A percentile compares a stretch with the other conserved stretches of the same genome.
Evolutionary conservation across 352 stramenopile species (phyloP).

Genomic region (Pythium myriotylum): DNA sequence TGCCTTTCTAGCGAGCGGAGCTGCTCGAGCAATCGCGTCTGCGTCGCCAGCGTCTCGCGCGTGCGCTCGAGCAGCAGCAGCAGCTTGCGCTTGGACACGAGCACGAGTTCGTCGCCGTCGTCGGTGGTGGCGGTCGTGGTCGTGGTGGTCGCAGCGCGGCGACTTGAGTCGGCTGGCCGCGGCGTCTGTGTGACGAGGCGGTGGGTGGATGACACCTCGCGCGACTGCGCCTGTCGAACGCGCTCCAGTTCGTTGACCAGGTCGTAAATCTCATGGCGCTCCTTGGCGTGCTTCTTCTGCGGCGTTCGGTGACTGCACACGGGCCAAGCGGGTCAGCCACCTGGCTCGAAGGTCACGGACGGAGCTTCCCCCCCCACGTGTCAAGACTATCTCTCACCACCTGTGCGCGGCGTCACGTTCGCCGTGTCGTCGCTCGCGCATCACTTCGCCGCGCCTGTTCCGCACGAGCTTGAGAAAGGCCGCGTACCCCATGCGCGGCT

Average conservation of each 20-base stretch:
- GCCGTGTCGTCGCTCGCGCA: conserved; percentile 1
- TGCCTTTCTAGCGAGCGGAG: conserved; percentile 37
- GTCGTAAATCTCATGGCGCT: conserved; percentile 55
- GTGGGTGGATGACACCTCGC: too few relatives aligned
- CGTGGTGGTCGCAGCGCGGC: conserved; percentile 4
- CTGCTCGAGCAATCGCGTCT: conserved; percentile 67
- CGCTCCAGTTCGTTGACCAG: conserved; percentile 61
- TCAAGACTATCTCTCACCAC: too few relatives aligned
- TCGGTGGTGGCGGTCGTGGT: not conserved
- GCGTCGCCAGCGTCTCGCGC: conserved; percentile 56
- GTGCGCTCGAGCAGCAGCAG: conserved; percentile 53
- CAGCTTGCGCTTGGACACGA: conserved; percentile 55
- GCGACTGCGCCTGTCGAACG: conserved; percentile 33
- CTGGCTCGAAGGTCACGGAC: not conserved
- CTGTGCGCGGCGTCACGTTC: too few relatives aligned
- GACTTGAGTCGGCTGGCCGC: not conserved
- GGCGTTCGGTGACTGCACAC: conserved; percentile 13
- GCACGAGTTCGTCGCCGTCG: conserved; percentile 31
- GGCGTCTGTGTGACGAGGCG: too few relatives aligned
- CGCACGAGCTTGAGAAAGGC: conserved; percentile 72
- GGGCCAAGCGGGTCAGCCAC: conserved; percentile 13
- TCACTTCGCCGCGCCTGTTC: conserved; percentile 58
- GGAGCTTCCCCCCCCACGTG: too few relatives aligned
- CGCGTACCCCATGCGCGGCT: conserved; percentile 55
- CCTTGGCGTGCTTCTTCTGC: conserved; percentile 36